Evolutionary conservation across 495 filamentous ascomycete genomes (phyloP).

Genomic region (Penicillium ucsense): DNA sequence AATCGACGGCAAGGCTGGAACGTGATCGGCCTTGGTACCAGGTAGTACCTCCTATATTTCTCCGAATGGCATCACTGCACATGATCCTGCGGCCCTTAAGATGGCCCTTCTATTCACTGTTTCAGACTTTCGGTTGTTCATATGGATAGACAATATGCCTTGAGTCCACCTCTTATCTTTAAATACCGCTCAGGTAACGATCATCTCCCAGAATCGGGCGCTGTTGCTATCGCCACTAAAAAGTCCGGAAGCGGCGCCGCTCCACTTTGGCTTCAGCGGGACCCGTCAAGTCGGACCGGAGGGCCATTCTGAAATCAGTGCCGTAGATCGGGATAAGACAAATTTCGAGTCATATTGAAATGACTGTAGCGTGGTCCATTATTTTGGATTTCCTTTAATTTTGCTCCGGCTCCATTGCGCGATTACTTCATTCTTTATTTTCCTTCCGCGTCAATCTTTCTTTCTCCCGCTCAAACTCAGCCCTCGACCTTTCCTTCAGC

Average conservation of each 20-base stretch:
- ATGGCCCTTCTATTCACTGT: no score
- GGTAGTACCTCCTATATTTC: no score
- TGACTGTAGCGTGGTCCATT: slow-evolving; percentile 5
- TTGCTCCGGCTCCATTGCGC: background rate
- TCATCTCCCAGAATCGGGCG: slow-evolving; percentile 3
- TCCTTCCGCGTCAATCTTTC: background rate
- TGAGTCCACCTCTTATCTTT: slow-evolving; percentile 1
- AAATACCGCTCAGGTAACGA: slow-evolving; percentile 4
- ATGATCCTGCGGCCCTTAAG: no score
- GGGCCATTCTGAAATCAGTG: slow-evolving; percentile 16
- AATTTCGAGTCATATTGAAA: background rate
- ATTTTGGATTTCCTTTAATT: slow-evolving; percentile 5
- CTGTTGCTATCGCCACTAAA: slow-evolving; percentile 8
- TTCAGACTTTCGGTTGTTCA: no score
- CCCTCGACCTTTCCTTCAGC: no score
- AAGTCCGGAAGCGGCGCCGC: slow-evolving; percentile 18
- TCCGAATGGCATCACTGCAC: no score
- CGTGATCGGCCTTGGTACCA: no score
- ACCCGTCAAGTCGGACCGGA: slow-evolving; percentile 23
- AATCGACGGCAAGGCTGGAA: background rate
- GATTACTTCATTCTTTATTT: background rate
- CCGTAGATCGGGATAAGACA: slow-evolving; percentile 18
- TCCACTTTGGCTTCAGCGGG: slow-evolving; percentile 14
- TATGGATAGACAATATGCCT: no score
- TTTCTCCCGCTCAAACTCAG: background rate